Conservation (phyloP, 495 filamentous ascomycete genomes). For the Annulohypoxylon moriforme region DNA sequence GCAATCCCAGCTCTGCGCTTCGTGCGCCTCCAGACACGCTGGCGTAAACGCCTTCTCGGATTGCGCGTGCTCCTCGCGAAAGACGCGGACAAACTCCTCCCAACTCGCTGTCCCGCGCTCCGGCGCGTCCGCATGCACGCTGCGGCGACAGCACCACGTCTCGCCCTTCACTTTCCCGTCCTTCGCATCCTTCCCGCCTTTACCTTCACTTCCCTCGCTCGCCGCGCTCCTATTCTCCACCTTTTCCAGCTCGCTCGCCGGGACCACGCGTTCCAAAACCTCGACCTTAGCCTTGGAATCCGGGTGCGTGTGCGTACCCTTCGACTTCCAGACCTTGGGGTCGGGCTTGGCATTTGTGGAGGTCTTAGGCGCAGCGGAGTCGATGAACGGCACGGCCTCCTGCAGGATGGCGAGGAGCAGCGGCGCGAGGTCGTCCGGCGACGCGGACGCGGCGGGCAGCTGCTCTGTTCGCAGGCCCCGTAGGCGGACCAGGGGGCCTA, state of each 20-base stretch:
- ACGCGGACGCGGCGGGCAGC: constrained; percentile 50
- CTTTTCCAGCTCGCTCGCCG: constrained; percentile 50
- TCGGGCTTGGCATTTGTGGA: constrained; percentile 47
- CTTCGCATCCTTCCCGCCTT: neutral
- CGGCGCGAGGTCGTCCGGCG: constrained; percentile 48
- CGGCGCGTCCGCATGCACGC: constrained; percentile 67
- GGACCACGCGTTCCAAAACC: constrained; percentile 57
- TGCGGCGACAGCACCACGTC: constrained; percentile 75
- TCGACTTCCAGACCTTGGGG: constrained; percentile 57
- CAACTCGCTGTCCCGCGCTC: constrained; percentile 70
- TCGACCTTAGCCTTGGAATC: constrained; percentile 59
- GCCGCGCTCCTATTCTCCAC: constrained; percentile 19
- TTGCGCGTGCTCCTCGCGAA: constrained; percentile 71
- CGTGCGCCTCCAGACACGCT: constrained; percentile 66
- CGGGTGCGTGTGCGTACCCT: constrained; percentile 57
- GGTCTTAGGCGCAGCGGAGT: constrained; percentile 54
- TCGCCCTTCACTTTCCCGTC: constrained; percentile 55
- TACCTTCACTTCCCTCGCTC: neutral
- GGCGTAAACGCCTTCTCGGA: constrained; percentile 81
- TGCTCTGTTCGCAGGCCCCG: constrained; percentile 54
- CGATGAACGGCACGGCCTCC: constrained; percentile 69
- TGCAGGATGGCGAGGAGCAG: constrained; percentile 58
- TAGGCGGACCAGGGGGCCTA: constrained; percentile 55
- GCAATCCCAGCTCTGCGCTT: constrained; percentile 66
- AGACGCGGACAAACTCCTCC: constrained; percentile 70